Evolutionary conservation across 345 rosid species (phyloP).

Genomic region (Rhodamnia rubescens): DNA sequence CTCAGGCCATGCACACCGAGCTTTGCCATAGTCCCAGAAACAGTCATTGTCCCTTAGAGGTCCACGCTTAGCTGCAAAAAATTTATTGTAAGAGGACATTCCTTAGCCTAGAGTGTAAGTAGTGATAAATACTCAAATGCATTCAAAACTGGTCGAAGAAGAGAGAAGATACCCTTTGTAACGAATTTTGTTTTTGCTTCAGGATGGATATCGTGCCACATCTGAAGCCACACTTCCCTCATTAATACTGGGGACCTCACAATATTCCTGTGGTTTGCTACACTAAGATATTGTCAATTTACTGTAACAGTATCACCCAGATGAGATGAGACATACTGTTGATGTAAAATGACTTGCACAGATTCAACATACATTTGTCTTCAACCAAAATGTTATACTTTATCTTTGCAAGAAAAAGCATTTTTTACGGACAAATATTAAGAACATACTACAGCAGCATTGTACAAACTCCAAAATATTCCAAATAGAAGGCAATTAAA

Average conservation of each 20-base stretch:
- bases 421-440: neutral
- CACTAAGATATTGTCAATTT: conserved; percentile 23
- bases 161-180: conserved; percentile 58
- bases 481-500: neutral
- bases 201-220: conserved; percentile 92
- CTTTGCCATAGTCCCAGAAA: conserved; percentile 97
- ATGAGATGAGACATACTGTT: neutral
- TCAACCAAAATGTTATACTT: neutral
- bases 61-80: conserved; percentile 71
- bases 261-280: conserved; percentile 96
- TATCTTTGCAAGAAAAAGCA: neutral
- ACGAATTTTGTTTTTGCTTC: conserved; percentile 55
- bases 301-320: neutral
- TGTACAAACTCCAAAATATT: neutral
- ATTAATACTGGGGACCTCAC: conserved; percentile 83
- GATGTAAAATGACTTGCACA: neutral
- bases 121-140: neutral
- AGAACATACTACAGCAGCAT: neutral
- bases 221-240: conserved; percentile 99
- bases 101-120: neutral
- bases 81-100: neutral
- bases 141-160: neutral
- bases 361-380: neutral
- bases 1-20: conserved; percentile 92
- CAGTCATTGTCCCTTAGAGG: conserved; percentile 90